These are phyloP conservation scores for Candida nemodendra DNA, from an alignment of 805 yeast species.

Conservation along the genomic window DNA sequence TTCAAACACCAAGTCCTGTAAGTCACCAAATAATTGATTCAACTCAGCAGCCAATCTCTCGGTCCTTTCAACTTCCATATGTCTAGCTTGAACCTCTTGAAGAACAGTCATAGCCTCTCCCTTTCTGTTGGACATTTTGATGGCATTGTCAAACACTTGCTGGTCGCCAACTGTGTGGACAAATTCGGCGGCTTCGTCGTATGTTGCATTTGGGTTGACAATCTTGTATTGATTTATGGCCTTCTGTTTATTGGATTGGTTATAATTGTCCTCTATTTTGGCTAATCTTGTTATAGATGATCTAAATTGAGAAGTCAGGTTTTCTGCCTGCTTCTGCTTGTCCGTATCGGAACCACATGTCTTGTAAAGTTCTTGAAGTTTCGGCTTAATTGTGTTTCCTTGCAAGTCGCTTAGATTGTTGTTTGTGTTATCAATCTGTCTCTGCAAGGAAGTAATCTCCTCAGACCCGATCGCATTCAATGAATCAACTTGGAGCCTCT, in stretches of 20 bases:
- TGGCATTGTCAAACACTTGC: conserved; percentile 93
- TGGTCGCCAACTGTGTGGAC: conserved; percentile 81
- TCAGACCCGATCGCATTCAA: conserved; percentile 72
- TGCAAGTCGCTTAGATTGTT: conserved; percentile 80
- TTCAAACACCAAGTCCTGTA: conserved; percentile 94
- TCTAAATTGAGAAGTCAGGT: conserved; percentile 80
- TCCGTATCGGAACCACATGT: conserved; percentile 70
- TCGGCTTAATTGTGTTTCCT: conserved; percentile 59
- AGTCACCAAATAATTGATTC: conserved; percentile 90
- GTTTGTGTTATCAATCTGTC: conserved; percentile 73
- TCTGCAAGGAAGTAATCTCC: conserved; percentile 64
- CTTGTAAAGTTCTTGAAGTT: conserved; percentile 76
- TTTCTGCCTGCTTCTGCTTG: conserved; percentile 88
- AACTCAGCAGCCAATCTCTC: conserved; percentile 95
- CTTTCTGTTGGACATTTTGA: conserved; percentile 79
- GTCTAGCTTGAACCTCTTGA: conserved; percentile 94
- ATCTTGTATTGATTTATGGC: conserved; percentile 92
- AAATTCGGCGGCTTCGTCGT: conserved; percentile 79
- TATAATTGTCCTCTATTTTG: conserved; percentile 80
- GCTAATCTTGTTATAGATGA: conserved; percentile 84
- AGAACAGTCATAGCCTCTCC: conserved; percentile 95
- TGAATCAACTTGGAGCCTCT: conserved; percentile 66
- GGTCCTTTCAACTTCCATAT: conserved; percentile 89
- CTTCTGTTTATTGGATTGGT: conserved; percentile 78
- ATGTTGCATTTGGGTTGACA: conserved; percentile 82